Evolutionary conservation across 2,329 filamentous ascomycete genomes (phyloP).

Genomic region (Epichloe festucae): DNA sequence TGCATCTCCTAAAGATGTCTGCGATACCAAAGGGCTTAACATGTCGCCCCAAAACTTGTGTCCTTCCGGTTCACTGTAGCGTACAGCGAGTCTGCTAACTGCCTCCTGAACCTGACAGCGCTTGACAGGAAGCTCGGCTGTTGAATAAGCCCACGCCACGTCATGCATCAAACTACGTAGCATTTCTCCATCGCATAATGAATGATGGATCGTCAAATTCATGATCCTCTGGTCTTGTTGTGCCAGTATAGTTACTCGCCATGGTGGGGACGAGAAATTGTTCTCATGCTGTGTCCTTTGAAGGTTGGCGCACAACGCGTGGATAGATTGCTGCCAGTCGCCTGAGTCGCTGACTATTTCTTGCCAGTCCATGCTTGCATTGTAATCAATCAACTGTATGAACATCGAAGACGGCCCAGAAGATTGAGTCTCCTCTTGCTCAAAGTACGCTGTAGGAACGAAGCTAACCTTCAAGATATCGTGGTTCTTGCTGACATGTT

Average conservation of each 20-base stretch:
- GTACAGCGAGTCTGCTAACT: not conserved
- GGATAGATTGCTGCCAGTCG: not conserved
- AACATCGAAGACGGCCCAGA: not conserved
- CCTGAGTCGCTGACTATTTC: not conserved
- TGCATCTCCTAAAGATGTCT: not conserved
- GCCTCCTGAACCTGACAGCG: not conserved
- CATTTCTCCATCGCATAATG: conserved; percentile 46
- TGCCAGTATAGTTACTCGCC: conserved; percentile 21
- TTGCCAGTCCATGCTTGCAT: not conserved
- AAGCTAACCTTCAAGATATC: not conserved
- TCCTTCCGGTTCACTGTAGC: not conserved
- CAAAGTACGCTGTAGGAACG: not conserved
- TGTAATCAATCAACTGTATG: not conserved
- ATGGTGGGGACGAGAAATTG: conserved; percentile 13
- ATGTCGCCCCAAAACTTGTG: not conserved
- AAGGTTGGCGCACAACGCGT: not conserved
- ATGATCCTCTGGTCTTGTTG: conserved; percentile 14
- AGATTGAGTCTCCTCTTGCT: not conserved
- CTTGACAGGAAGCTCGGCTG: not conserved
- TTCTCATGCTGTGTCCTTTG: not conserved
- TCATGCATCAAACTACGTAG: conserved; percentile 1
- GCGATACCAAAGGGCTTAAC: not conserved
- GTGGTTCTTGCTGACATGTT: not conserved
- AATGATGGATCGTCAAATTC: conserved; percentile 39
- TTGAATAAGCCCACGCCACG: not conserved